A percentile compares a stretch with the other conserved stretches of the same genome.
phyloP scores from a whole-genome alignment of 2,329 filamentous ascomycete species.

The Podosphaera aphanis region DNA sequence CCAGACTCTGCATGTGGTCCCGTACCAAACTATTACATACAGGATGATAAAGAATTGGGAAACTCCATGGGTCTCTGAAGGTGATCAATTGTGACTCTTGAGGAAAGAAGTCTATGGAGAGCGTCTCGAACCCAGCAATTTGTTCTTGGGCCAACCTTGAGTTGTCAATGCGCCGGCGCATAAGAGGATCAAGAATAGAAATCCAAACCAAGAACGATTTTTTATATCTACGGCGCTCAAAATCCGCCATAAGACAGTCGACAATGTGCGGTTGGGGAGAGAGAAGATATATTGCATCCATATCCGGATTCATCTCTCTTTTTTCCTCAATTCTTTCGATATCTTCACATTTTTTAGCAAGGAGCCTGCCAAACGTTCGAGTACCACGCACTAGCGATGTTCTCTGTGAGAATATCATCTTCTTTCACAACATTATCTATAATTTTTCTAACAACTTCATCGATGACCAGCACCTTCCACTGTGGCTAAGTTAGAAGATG shows the following conservation, averaged over 20 bases:
- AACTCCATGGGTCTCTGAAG: conserved; percentile 88
- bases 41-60: conserved; percentile 77
- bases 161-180: conserved; percentile 52
- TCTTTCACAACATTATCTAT: conserved; percentile 80
- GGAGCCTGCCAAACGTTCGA: conserved; percentile 3
- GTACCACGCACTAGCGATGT: conserved; percentile 53
- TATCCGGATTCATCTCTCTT: conserved; percentile 59
- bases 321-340: conserved; percentile 84
- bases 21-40: conserved; percentile 66
- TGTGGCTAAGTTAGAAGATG: conserved; percentile 18
- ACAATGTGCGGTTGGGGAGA: conserved; percentile 71
- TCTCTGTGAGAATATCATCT: conserved; percentile 91
- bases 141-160: conserved; percentile 45
- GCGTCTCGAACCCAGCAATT: conserved; percentile 57
- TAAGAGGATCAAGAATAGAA: conserved; percentile 40
- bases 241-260: conserved; percentile 81
- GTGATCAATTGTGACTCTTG: conserved; percentile 79
- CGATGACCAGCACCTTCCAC: conserved; percentile 95
- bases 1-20: conserved; percentile 60
- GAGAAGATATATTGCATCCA: conserved; percentile 87
- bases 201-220: conserved; percentile 73
- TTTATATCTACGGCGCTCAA: conserved; percentile 63
- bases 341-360: conserved; percentile 26
- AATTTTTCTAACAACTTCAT: conserved; percentile 61
- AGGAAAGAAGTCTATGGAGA: conserved; percentile 75